Conservation (phyloP, 2,329 filamentous ascomycete species). For the Paecilomyces sp. region DNA sequence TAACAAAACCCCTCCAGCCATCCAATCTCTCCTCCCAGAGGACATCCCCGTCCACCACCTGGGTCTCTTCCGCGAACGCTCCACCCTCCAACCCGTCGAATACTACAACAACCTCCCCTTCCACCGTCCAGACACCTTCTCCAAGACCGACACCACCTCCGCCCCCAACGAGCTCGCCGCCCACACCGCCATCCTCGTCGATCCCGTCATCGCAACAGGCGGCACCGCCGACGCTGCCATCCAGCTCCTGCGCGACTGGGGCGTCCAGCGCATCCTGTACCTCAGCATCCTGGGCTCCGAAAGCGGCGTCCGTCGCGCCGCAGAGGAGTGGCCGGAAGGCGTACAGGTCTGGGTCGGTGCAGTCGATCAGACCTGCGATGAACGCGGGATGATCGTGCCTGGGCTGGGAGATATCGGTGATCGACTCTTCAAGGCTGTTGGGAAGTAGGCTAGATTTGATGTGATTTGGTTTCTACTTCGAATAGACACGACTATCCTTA, state of each 20-base stretch:
- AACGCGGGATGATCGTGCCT: constrained; percentile 82
- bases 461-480: no score
- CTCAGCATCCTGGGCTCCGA: constrained; percentile 67
- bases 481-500: no score
- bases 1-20: constrained; percentile 34
- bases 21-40: constrained; percentile 73
- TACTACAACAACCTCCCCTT: constrained; percentile 94
- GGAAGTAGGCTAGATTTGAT: neutral
- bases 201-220: constrained; percentile 89
- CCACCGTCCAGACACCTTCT: constrained; percentile 6
- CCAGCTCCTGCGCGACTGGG: constrained; percentile 75
- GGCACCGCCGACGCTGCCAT: constrained; percentile 75
- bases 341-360: constrained; percentile 69
- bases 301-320: constrained; percentile 64
- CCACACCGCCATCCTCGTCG: constrained; percentile 64
- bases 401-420: constrained; percentile 89
- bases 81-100: constrained; percentile 18
- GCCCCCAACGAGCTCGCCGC: constrained; percentile 35
- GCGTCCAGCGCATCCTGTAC: constrained; percentile 72
- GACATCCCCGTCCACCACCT: constrained; percentile 80
- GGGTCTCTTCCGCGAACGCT: constrained; percentile 67
- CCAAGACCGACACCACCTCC: constrained; percentile 19
- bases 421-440: constrained; percentile 60
- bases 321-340: constrained; percentile 62
- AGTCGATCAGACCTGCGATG: constrained; percentile 58